phyloP scores from a whole-genome alignment of 2,329 filamentous ascomycete genomes.

The Penicillium sp. region DNA sequence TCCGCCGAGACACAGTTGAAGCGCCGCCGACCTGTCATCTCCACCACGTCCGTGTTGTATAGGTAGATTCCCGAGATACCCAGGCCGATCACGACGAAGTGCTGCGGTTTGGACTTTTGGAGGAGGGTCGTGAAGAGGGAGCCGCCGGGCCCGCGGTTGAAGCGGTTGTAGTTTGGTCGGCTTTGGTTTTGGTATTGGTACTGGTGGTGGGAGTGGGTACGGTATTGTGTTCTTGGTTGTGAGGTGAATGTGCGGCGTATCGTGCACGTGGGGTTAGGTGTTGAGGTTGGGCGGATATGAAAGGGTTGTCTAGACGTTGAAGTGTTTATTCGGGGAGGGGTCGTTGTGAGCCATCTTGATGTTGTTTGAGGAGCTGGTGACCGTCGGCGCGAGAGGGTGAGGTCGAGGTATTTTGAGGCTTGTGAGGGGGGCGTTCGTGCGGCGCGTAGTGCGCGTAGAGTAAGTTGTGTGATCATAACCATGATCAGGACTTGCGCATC shows the following conservation, averaged over 20 bases:
- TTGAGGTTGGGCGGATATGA: background rate
- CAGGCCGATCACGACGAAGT: constrained; percentile 44
- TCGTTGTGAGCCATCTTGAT: constrained; percentile 5
- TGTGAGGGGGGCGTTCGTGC: background rate
- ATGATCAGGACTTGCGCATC: background rate
- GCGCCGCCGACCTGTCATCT: constrained; percentile 59
- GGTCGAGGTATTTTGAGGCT: background rate
- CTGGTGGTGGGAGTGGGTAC: constrained; percentile 4
- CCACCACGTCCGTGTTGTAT: constrained; percentile 61
- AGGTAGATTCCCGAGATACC: constrained; percentile 55
- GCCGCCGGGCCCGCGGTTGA: constrained; percentile 8
- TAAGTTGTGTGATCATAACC: constrained; percentile 1
- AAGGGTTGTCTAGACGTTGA: background rate
- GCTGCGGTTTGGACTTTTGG: constrained; percentile 28
- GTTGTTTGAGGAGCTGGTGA: background rate
- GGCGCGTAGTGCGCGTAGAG: constrained; percentile 9
- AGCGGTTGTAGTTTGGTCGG: constrained; percentile 25
- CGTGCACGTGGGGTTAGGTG: background rate
- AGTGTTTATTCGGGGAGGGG: background rate
- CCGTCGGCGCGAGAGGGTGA: background rate
- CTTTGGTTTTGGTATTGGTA: constrained; percentile 3
- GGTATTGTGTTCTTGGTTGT: background rate
- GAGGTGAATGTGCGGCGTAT: constrained; percentile 9
- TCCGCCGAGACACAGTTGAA: constrained; percentile 60
- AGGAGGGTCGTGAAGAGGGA: constrained; percentile 22